Percentiles rank a stretch among this genome's conserved stretches.
phyloP scores from a whole-genome alignment of 2,329 filamentous ascomycete genomes.

The Madurella mycetomatis region DNA sequence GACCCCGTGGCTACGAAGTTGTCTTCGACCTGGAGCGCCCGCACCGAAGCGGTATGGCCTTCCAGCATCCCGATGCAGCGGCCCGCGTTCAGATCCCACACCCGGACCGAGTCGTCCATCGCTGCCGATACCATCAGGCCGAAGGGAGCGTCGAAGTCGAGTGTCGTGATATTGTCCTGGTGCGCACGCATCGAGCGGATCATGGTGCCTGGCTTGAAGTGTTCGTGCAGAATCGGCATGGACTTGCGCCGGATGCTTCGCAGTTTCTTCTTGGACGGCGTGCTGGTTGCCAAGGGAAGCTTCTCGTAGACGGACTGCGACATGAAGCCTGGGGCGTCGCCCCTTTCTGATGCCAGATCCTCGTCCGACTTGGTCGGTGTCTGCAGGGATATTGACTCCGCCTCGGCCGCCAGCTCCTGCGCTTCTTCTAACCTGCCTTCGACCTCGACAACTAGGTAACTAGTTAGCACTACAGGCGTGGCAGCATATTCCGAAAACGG shows the following conservation, averaged over 20 bases:
- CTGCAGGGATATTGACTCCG: conserved; percentile 50
- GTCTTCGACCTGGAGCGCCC: conserved; percentile 88
- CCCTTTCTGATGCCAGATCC: conserved; percentile 48
- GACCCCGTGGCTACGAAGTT: conserved; percentile 93
- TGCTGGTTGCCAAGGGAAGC: conserved; percentile 56
- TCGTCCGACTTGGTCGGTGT: conserved; percentile 51
- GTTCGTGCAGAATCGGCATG: conserved; percentile 92
- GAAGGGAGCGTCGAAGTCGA: conserved; percentile 97
- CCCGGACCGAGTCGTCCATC: conserved; percentile 86
- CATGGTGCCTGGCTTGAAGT: conserved; percentile 82
- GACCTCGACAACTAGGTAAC: conserved; percentile 56
- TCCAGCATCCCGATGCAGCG: conserved; percentile 88
- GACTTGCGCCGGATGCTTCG: conserved; percentile 68
- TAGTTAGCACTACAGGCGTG: conserved; percentile 10
- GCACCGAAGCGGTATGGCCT: conserved; percentile 90
- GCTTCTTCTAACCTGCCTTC: conserved; percentile 59
- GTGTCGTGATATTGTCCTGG: conserved; percentile 76
- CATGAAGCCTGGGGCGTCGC: conserved; percentile 68
- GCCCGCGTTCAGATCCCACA: conserved; percentile 94
- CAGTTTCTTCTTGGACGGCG: conserved; percentile 47
- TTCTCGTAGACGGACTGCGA: conserved; percentile 97
- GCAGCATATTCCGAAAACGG: background rate
- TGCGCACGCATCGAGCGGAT: conserved; percentile 90
- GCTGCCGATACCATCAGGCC: conserved; percentile 90
- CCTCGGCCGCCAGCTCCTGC: conserved; percentile 55